Evolutionary conservation across 148 eudicot genomes (phyloP), one percentile per base, ranked within the genome.

Genomic region (Pharnaceum exiguum): DNA sequence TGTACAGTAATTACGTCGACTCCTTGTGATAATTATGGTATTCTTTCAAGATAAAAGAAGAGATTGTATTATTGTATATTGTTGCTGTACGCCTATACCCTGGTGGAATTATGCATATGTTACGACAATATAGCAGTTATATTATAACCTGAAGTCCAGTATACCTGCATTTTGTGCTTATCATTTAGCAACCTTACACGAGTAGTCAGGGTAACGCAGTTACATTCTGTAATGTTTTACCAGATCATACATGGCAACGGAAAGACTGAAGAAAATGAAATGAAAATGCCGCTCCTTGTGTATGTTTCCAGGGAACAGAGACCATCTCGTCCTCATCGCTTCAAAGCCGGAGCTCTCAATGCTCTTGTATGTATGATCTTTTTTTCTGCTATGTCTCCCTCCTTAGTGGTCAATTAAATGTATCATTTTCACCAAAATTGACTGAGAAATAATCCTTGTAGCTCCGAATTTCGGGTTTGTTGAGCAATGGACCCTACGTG

Each of bases 301-400:
- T 84, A 80, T 51, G 69, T 80, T 51, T 48, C 90, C 7, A 72
- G 90, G 29, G 90, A 84, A 59, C 80, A 68, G 54, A 73, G 86
- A 66, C 86, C 86, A 38, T 52, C 61, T 30, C 72, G n/a, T 25
- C 75, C 83, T 65, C 90, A 84, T 53, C 81, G 71, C 37, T 81
- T 74, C 77, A 84, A 84, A 53, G 86, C 83, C 2, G 90, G 90
- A 63, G 82, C 85, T 43, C 72, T 84, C 51, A 84, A 84, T 11
- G 63, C 85, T 19, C 83, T 80, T 4, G 90, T 80, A 72, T 17
- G 78, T 38, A 19, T 52, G 13, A 19, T 13, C 2, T 65, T 55
- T 0, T 22, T 35, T n/a, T 8, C n/a, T n/a, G 18, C 33, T 19
- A n/a, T 2, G 1, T 5, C 28, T 18, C n/a, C 23, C 23, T n/a